Percentiles rank a stretch among this genome's conserved stretches.
These are phyloP conservation scores for Byssothecium circinans DNA, from an alignment of 2,329 filamentous ascomycete genomes.

Conservation along the genomic window DNA sequence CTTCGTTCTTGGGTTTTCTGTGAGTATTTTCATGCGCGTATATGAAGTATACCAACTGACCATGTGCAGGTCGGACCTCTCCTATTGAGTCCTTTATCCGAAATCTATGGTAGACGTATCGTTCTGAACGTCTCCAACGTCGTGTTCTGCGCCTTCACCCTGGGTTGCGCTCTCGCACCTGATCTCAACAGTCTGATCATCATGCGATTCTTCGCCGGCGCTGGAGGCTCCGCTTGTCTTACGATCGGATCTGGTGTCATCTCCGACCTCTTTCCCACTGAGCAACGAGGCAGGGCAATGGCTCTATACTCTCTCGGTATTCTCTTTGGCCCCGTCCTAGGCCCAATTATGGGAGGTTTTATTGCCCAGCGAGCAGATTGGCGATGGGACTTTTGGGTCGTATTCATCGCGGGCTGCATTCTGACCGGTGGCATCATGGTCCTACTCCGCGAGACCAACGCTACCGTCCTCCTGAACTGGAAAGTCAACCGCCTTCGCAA, in stretches of 20 bases:
- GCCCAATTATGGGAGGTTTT: conserved; percentile 40
- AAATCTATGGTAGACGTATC: conserved; percentile 39
- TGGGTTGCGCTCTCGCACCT: conserved; percentile 45
- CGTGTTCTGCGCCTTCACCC: conserved; percentile 55
- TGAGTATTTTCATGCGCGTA: conserved; percentile 8
- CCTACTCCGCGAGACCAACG: conserved; percentile 53
- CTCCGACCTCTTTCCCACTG: conserved; percentile 36
- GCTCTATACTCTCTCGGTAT: conserved; percentile 35
- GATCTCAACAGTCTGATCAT: conserved; percentile 38
- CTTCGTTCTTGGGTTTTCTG: conserved; percentile 39
- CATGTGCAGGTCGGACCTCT: conserved; percentile 27
- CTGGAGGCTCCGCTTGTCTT: conserved; percentile 35
- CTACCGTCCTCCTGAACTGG: conserved; percentile 55
- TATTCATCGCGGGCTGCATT: conserved; percentile 28
- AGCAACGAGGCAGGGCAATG: conserved; percentile 37
- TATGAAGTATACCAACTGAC: neutral
- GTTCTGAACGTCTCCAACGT: conserved; percentile 45
- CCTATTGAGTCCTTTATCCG: conserved; percentile 37
- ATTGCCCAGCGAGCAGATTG: conserved; percentile 39
- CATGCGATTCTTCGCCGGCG: conserved; percentile 38
- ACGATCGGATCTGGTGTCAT: conserved; percentile 42
- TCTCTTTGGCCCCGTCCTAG: conserved; percentile 31
- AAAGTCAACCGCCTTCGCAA: conserved; percentile 56
- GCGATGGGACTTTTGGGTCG: conserved; percentile 42
- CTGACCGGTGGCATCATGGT: conserved; percentile 38